Conservation (phyloP, 2,329 filamentous ascomycete genomes). For the Fusarium abutilonis region DNA sequence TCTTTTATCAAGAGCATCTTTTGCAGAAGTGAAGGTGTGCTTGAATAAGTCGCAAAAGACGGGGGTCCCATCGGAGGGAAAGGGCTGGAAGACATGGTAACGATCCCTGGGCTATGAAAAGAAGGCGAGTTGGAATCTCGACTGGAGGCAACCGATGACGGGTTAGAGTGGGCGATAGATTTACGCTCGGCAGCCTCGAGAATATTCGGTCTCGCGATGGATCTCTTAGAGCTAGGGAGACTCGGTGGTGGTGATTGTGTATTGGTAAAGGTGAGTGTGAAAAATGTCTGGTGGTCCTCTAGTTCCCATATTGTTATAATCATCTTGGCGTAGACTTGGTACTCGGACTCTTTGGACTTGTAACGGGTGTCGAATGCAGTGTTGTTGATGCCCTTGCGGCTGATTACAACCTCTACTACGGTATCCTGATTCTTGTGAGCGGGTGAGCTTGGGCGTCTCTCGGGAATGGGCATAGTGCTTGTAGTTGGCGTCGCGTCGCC, state of each 20-base stretch:
- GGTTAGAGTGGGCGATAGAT: constrained; percentile 56
- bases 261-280: constrained; percentile 78
- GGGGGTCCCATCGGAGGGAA: constrained; percentile 76
- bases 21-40: constrained; percentile 72
- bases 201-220: constrained; percentile 52
- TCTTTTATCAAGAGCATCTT: constrained; percentile 82
- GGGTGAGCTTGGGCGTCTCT: constrained; percentile 46
- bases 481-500: constrained; percentile 54
- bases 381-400: constrained; percentile 58
- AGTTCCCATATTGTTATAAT: constrained; percentile 78
- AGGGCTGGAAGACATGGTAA: constrained; percentile 64
- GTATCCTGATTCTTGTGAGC: constrained; percentile 63
- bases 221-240: constrained; percentile 50
- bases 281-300: constrained; percentile 74
- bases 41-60: constrained; percentile 61
- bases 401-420: constrained; percentile 74
- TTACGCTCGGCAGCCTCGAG: constrained; percentile 60
- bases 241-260: constrained; percentile 55
- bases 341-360: constrained; percentile 51
- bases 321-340: constrained; percentile 72
- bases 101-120: constrained; percentile 61
- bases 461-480: constrained; percentile 42
- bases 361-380: constrained; percentile 50
- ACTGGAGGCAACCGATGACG: constrained; percentile 59
- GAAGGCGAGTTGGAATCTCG: constrained; percentile 59